Conservation (phyloP, 345 rosid genomes). For the Sonneratia caseolaris region DNA sequence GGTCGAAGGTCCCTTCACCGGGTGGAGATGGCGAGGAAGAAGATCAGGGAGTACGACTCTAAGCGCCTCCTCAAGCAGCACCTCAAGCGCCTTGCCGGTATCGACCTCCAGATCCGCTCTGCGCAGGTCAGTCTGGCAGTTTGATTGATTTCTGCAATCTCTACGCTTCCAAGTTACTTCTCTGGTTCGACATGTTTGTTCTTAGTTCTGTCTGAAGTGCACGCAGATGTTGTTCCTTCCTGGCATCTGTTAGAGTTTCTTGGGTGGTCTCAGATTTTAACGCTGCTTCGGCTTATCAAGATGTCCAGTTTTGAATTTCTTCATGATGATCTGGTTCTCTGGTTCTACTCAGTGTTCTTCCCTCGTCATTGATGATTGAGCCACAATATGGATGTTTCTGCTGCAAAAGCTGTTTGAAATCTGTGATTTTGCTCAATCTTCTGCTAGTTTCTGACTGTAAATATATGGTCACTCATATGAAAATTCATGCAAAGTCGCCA, state of each 20-base stretch:
- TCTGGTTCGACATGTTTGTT: too few species aligned
- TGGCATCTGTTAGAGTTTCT: not conserved
- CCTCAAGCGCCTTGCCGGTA: constrained; percentile 17
- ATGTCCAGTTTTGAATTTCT: not conserved
- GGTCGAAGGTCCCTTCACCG: not conserved
- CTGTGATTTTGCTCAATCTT: not conserved
- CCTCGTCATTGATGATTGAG: not conserved
- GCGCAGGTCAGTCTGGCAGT: constrained; percentile 16
- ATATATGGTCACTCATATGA: not conserved
- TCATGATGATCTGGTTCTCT: not conserved
- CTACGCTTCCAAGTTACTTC: too few species aligned
- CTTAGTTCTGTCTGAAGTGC: not conserved
- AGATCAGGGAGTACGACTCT: constrained; percentile 27
- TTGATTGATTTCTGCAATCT: too few species aligned
- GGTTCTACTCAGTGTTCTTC: not conserved
- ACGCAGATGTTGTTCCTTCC: not conserved
- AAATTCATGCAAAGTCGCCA: not conserved
- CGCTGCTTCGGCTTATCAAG: not conserved
- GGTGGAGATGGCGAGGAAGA: constrained; percentile 19
- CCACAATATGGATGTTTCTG: not conserved
- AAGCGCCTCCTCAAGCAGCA: constrained; percentile 23
- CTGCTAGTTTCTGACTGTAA: not conserved
- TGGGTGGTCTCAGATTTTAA: not conserved
- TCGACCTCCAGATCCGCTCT: constrained; percentile 16
- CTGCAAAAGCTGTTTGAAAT: not conserved